Percentiles rank a stretch among this genome's conserved stretches.
Evolutionary conservation across 2,329 filamentous ascomycete species (phyloP).

Genomic region (Podosphaera fusca): DNA sequence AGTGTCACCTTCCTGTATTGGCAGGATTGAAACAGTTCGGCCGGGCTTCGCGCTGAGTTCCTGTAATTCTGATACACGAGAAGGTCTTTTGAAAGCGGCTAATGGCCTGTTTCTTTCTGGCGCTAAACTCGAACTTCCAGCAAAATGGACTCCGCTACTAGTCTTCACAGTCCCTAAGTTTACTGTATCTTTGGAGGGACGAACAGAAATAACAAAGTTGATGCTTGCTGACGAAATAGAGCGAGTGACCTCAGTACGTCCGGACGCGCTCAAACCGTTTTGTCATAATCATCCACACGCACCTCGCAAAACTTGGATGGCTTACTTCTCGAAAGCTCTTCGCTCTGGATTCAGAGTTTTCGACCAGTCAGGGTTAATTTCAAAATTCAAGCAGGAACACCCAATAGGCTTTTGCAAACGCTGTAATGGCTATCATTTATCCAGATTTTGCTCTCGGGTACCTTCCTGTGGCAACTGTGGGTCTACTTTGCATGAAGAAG

Average conservation of each 20-base stretch:
- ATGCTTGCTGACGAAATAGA: background rate
- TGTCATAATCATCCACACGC: too few relatives aligned
- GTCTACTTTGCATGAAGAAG: background rate
- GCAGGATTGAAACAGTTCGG: background rate
- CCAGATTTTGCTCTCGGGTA: background rate
- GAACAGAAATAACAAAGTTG: background rate
- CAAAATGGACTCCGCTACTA: background rate
- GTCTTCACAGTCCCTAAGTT: background rate
- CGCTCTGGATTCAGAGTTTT: constrained; percentile 1
- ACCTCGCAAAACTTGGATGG: too few relatives aligned
- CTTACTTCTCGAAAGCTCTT: background rate
- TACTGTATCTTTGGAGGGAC: background rate
- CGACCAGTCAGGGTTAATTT: background rate
- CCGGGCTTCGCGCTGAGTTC: background rate
- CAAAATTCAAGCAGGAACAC: background rate
- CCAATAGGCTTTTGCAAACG: background rate
- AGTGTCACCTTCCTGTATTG: background rate
- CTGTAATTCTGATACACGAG: constrained; percentile 3
- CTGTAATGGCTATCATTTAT: background rate
- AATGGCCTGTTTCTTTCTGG: background rate
- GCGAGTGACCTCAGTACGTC: background rate
- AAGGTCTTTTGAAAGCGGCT: constrained; percentile 5
- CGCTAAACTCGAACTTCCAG: background rate
- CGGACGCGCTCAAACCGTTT: background rate
- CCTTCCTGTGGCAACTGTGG: background rate